A percentile compares a stretch with the other conserved stretches of the same genome.
These are phyloP conservation scores for Prunella vulgaris DNA, from an alignment of 257 asterid species.

Conservation along the genomic window DNA sequence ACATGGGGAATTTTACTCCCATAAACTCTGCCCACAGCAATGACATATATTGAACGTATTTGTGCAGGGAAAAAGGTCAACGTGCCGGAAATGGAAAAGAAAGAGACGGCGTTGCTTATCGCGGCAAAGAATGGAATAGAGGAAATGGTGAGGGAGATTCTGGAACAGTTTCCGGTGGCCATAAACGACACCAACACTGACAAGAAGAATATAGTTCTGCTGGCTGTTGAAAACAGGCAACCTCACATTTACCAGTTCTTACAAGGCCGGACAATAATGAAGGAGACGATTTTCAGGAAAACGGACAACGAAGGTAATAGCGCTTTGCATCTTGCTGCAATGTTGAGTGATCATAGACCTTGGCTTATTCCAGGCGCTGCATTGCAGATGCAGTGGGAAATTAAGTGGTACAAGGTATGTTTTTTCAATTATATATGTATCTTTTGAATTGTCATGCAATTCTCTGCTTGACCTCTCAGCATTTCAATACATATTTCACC, in stretches of 20 bases:
- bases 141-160: conserved; percentile 26
- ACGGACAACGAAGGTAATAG: conserved; percentile 34
- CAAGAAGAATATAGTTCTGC: conserved; percentile 28
- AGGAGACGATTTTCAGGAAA: conserved; percentile 26
- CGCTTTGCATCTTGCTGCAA: conserved; percentile 45
- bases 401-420: conserved; percentile 36
- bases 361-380: conserved; percentile 31
- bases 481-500: too few species aligned
- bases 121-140: conserved; percentile 32
- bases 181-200: conserved; percentile 25
- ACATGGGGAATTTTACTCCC: too few species aligned
- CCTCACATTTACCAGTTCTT: conserved; percentile 21
- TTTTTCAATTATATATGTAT: neutral
- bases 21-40: too few species aligned
- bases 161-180: conserved; percentile 23
- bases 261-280: neutral
- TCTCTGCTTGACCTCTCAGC: too few species aligned
- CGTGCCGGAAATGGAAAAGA: conserved; percentile 1
- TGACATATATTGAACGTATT: too few species aligned
- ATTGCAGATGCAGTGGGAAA: conserved; percentile 33
- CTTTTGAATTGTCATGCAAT: neutral
- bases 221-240: conserved; percentile 33
- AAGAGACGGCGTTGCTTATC: conserved; percentile 24
- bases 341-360: conserved; percentile 21
- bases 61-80: neutral